Percentiles rank a stretch among this genome's conserved stretches.
Evolutionary conservation across 495 filamentous ascomycete species (phyloP).

Genomic region (Daldinia grandis): DNA sequence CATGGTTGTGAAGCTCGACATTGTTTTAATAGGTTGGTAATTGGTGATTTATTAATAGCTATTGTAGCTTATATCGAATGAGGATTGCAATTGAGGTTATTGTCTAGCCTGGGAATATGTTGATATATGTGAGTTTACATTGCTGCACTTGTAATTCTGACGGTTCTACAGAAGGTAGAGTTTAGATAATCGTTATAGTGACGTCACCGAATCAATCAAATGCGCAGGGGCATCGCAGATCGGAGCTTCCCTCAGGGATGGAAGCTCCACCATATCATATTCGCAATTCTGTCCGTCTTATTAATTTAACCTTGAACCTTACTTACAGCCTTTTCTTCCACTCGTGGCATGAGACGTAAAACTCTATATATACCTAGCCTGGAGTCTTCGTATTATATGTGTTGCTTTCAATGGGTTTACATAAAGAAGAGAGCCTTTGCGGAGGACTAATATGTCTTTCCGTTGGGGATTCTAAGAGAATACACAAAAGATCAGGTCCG

Average conservation of each 20-base stretch:
- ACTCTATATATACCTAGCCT: neutral
- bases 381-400: neutral
- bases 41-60: neutral
- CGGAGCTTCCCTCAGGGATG: neutral
- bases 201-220: constrained; percentile 28
- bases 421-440: neutral
- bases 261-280: constrained; percentile 10
- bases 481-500: too few species aligned
- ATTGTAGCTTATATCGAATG: neutral
- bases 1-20: constrained; percentile 30
- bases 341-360: neutral
- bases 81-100: neutral
- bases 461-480: too few species aligned
- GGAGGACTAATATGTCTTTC: too few species aligned
- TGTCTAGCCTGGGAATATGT: neutral
- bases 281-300: neutral
- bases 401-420: neutral
- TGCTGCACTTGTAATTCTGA: constrained; percentile 10
- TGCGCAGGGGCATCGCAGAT: neutral
- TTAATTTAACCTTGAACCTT: neutral
- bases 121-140: neutral
- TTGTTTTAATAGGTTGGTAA: neutral
- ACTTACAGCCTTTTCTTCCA: neutral
- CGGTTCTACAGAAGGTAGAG: neutral
- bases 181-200: constrained; percentile 26